Conservation (phyloP, 768 basidiomycete genomes). For the Russula sp. region DNA sequence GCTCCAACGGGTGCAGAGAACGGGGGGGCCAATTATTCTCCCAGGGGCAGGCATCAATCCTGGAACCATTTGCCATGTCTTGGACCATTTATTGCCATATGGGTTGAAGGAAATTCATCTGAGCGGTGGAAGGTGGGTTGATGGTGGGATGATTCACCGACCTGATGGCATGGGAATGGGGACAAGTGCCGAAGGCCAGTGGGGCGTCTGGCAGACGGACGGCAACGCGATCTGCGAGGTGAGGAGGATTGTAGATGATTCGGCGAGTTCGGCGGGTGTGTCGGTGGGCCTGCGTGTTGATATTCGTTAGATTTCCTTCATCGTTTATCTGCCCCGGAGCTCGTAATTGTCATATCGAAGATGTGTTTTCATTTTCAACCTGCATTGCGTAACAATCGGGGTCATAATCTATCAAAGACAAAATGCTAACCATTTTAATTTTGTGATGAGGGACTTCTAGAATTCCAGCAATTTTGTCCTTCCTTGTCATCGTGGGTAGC, state of each 20-base stretch:
- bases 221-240: constrained; percentile 47
- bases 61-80: constrained; percentile 43
- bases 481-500: neutral
- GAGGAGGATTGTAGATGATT: constrained; percentile 41
- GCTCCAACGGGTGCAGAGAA: constrained; percentile 13
- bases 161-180: constrained; percentile 67
- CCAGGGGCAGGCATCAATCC: constrained; percentile 74
- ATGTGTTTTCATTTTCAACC: too few species aligned
- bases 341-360: too few species aligned
- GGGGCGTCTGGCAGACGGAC: constrained; percentile 64
- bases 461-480: neutral
- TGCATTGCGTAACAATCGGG: too few species aligned
- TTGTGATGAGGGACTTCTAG: too few species aligned
- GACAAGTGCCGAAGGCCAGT: constrained; percentile 45
- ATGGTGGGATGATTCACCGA: constrained; percentile 46
- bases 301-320: too few species aligned
- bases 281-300: too few species aligned
- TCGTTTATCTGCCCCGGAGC: too few species aligned
- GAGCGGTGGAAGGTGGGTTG: constrained; percentile 63
- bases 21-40: constrained; percentile 38
- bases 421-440: too few species aligned
- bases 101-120: constrained; percentile 68
- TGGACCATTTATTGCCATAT: constrained; percentile 45
- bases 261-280: neutral
- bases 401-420: too few species aligned